Evolutionary conservation across 805 yeast species (phyloP).

Genomic region (Lipomyces sp.): DNA sequence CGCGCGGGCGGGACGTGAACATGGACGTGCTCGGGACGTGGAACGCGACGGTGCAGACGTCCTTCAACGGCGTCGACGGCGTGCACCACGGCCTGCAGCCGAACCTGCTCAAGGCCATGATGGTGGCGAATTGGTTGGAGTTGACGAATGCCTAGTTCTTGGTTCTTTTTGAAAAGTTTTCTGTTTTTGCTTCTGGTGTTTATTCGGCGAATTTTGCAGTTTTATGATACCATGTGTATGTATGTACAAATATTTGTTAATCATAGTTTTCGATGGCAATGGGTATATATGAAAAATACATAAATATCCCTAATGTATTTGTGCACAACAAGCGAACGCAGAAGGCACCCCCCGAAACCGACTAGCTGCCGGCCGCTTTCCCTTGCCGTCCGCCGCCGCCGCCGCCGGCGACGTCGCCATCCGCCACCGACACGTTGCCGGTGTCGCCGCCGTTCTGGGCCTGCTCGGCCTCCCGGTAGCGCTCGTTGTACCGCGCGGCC

Average conservation of each 20-base stretch:
- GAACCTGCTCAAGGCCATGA: constrained; percentile 25
- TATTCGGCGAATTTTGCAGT: too few species aligned
- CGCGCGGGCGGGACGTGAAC: not conserved
- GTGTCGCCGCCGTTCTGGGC: not conserved
- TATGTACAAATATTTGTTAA: too few species aligned
- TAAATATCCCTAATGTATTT: too few species aligned
- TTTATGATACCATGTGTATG: too few species aligned
- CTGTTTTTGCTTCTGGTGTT: too few species aligned
- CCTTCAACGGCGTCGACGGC: constrained; percentile 6
- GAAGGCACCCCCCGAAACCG: not conserved
- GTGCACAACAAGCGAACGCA: too few species aligned
- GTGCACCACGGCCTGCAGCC: constrained; percentile 11
- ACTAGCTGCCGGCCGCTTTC: not conserved
- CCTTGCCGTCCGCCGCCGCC: not conserved
- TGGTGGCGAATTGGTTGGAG: constrained; percentile 27
- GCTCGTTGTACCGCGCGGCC: constrained; percentile 61
- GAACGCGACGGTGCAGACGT: constrained; percentile 27
- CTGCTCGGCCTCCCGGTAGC: constrained; percentile 57
- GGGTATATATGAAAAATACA: too few species aligned
- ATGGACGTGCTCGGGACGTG: constrained; percentile 24
- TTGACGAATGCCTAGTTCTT: not conserved
- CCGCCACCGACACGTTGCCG: too few species aligned
- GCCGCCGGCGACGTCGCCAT: not conserved
- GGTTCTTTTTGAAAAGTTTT: too few species aligned
- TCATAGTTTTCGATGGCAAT: too few species aligned